Evolutionary conservation across 1,284 basidiomycete genomes (phyloP), one percentile per base, ranked within the genome.

Genomic region (Pascua sp.): DNA sequence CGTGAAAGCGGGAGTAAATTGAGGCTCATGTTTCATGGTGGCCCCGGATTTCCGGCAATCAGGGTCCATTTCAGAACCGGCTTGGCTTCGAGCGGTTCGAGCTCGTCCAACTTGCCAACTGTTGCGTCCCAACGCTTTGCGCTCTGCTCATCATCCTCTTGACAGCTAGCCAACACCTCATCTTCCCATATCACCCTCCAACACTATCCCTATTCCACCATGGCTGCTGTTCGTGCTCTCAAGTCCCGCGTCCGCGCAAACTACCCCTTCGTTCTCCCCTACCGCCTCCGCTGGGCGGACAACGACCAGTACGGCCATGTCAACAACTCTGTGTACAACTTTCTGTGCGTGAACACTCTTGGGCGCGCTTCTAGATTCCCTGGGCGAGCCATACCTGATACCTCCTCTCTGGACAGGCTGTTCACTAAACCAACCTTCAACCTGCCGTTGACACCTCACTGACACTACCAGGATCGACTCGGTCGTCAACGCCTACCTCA

Each of bases 271-370:
- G 51, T 57, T 38, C 53, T 55, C 1, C 42, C 60, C 2, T 61
- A 55, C 50, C 53, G 60, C 15, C 50, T 57, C 40, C 60, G 60
- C 37, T 61, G 60, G 60, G 49, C 60, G 37, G 60, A 61, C 44
- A 61, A 61, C 47, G 60, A 61, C 47, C 55, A 57, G 53, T 61
- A 61, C 38, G 60, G 60, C 4, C 60, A 61, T 40, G 53, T 61
- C 7, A 61, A 61, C 60, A 61, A 61, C 53, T 55, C 53, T 7
- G 50, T 53, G 15, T 61, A 61, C 60, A 61, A 61, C 60, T 57
- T 53, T n/a, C 51, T 61, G 60, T 61, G 37, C 42, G 59, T 59
- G 51, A 16, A 18, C 42, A 10, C 18, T 39, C 50, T 52, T 45
- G 44, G 4, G 40, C 3, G 11, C 4, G 8, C 12, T 4, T 42